phyloP scores from a whole-genome alignment of 2,329 filamentous ascomycete genomes.

The Aureobasidium sp. region DNA sequence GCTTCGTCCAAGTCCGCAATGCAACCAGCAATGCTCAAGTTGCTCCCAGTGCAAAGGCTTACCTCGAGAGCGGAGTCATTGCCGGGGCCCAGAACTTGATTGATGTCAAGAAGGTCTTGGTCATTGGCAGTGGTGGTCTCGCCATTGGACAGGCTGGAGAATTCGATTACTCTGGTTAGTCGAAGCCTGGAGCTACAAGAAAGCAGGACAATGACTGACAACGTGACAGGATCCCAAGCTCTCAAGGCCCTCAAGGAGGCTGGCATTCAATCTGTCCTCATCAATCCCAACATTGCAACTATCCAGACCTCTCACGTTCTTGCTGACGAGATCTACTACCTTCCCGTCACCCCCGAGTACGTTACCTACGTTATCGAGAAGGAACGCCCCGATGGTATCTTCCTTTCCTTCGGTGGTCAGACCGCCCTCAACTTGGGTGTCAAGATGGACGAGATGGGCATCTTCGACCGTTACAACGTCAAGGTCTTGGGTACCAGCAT shows the following conservation, averaged over 20 bases:
- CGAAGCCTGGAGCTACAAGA: not conserved
- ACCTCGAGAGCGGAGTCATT: conserved; percentile 79
- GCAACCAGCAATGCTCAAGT: conserved; percentile 45
- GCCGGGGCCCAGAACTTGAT: conserved; percentile 67
- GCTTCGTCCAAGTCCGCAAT: conserved; percentile 16
- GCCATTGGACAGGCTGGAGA: conserved; percentile 97
- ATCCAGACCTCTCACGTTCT: conserved; percentile 96
- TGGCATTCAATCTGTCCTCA: conserved; percentile 79
- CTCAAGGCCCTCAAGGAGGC: conserved; percentile 96
- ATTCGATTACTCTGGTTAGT: conserved; percentile 93
- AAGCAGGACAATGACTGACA: not conserved
- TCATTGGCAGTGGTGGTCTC: conserved; percentile 90
- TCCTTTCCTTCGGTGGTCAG: conserved; percentile 94
- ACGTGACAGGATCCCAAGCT: conserved; percentile 71
- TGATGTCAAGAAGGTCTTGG: conserved; percentile 92
- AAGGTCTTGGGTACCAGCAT: conserved; percentile 94
- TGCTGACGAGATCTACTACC: conserved; percentile 95
- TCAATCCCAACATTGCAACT: conserved; percentile 97
- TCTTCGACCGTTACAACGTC: conserved; percentile 92
- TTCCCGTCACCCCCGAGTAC: conserved; percentile 95
- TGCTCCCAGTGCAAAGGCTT: conserved; percentile 75
- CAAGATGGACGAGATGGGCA: conserved; percentile 90
- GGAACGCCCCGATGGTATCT: conserved; percentile 92
- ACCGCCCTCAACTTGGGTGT: conserved; percentile 95
- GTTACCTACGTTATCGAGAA: conserved; percentile 95